A percentile compares a stretch with the other conserved stretches of the same genome.
These are phyloP conservation scores for Penicillium manginii DNA, from an alignment of 495 filamentous ascomycete species.

Conservation along the genomic window DNA sequence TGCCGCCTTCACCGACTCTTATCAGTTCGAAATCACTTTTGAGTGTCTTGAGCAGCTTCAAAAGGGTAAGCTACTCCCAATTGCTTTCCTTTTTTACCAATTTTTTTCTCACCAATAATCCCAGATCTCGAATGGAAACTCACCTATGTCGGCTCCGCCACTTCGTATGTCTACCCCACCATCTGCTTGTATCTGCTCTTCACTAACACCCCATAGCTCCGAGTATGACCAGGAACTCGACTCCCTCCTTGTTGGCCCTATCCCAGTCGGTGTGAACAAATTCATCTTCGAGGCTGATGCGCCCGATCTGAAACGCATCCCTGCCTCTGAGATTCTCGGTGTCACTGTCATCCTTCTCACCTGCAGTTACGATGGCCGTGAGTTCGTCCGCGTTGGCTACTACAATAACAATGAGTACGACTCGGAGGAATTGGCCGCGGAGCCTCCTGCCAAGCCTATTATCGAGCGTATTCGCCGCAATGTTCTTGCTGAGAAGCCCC, in stretches of 20 bases:
- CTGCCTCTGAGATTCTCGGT: conserved; percentile 90
- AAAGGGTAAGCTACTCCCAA: conserved; percentile 64
- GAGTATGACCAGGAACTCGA: conserved; percentile 98
- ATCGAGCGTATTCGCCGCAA: conserved; percentile 90
- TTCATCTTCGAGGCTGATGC: conserved; percentile 97
- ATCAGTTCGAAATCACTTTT: conserved; percentile 98
- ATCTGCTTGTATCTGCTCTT: conserved; percentile 7
- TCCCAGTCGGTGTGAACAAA: conserved; percentile 96
- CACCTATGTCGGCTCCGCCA: conserved; percentile 97
- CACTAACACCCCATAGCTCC: conserved; percentile 58
- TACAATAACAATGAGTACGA: conserved; percentile 99
- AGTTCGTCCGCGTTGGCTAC: conserved; percentile 98
- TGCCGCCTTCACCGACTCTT: conserved; percentile 82
- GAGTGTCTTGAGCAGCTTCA: conserved; percentile 92
- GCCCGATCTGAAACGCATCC: conserved; percentile 85
- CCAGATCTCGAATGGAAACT: conserved; percentile 98
- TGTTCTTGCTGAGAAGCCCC: conserved; percentile 93
- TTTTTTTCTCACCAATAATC: conserved; percentile 12
- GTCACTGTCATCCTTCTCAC: conserved; percentile 97
- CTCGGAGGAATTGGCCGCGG: conserved; percentile 80
- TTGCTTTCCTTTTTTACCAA: neutral
- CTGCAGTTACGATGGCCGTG: conserved; percentile 92
- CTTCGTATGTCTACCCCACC: conserved; percentile 67
- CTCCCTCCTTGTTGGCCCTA: conserved; percentile 91
- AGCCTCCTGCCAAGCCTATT: conserved; percentile 88